Percentiles rank a stretch among this genome's conserved stretches.
These are phyloP conservation scores for Tricholoma furcatifolium DNA, from an alignment of 768 basidiomycete genomes.

Conservation along the genomic window DNA sequence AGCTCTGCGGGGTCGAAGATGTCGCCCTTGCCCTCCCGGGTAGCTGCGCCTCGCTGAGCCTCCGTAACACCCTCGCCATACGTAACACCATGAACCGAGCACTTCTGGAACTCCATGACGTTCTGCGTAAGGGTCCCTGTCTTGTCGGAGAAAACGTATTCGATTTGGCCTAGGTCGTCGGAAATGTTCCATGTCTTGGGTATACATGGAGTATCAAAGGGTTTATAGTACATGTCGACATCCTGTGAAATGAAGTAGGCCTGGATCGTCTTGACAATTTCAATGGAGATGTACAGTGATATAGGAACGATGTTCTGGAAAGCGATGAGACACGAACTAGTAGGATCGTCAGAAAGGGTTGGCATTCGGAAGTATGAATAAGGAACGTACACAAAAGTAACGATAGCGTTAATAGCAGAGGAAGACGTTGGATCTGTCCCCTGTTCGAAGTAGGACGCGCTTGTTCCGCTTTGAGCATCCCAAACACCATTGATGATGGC, in stretches of 20 bases:
- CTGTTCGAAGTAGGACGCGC: conserved; percentile 69
- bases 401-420: conserved; percentile 67
- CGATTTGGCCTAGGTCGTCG: conserved; percentile 97
- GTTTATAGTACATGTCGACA: conserved; percentile 92
- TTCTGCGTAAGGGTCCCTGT: conserved; percentile 98
- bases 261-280: conserved; percentile 97
- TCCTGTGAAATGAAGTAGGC: conserved; percentile 97
- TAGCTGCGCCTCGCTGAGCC: conserved; percentile 89
- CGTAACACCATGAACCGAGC: conserved; percentile 76
- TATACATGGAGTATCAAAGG: conserved; percentile 83
- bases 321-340: conserved; percentile 88
- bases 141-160: conserved; percentile 89
- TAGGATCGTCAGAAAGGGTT: conserved; percentile 9
- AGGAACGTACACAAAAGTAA: conserved; percentile 84
- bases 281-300: conserved; percentile 95
- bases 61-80: conserved; percentile 97
- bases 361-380: not conserved
- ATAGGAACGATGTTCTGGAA: conserved; percentile 98
- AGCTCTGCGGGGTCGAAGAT: conserved; percentile 71
- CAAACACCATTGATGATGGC: conserved; percentile 77
- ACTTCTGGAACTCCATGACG: conserved; percentile 98
- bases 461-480: conserved; percentile 59
- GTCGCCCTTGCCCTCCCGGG: conserved; percentile 72
- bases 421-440: conserved; percentile 63
- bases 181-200: conserved; percentile 99